Evolutionary conservation across 371 early-diverging fungal species (phyloP), one percentile per base, ranked within the genome.

Genomic region (Dentiscutata heterogama): DNA sequence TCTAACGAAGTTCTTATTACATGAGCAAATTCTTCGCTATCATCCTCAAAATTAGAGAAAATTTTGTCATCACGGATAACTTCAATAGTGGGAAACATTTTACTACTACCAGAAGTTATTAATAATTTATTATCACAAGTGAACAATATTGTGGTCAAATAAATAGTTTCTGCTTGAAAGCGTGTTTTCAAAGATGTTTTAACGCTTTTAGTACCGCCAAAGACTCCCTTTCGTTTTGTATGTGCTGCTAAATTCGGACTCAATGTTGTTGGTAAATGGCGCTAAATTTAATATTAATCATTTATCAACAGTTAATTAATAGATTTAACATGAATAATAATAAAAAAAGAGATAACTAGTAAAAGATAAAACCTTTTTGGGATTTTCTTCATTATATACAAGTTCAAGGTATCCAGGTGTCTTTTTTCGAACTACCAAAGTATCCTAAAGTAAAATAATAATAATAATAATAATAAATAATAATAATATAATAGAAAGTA

Each of bases 331-430:
- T 11, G 22, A 25, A 5, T 25, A 63, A n/a, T 11, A 29, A 35
- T 20, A 67, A 25, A 27, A 25, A 22, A 25, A 20, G 25, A 7
- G 25, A 60, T 25, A 22, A 71, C 16, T 0, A 25, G 22, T 46
- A 71, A 25, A 71, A 39, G 22, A 51, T 18, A 25, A 60, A 72
- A 80, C 81, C 81, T 80, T 80, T 72, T 68, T 80, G 31, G 81
- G 81, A 71, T 71, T 53, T 72, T 80, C 81, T 72, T 80, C 81
- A 71, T 58, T 58, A 80, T 72, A 72, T 56, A 72, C 58, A 25
- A 80, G 72, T 72, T 80, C 81, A 27, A 80, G 27, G 29, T 80
- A 80, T 61, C 71, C 68, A 50, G 81, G 71, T 72, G 81, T 80
- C 27, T 80, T 80, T 72, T 80, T 80, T 16, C 81, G 70, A 25